Percentiles rank a stretch among this genome's conserved stretches.
These are phyloP conservation scores for Dictyophora rubrovolvata DNA, from an alignment of 768 basidiomycete genomes.

Conservation along the genomic window DNA sequence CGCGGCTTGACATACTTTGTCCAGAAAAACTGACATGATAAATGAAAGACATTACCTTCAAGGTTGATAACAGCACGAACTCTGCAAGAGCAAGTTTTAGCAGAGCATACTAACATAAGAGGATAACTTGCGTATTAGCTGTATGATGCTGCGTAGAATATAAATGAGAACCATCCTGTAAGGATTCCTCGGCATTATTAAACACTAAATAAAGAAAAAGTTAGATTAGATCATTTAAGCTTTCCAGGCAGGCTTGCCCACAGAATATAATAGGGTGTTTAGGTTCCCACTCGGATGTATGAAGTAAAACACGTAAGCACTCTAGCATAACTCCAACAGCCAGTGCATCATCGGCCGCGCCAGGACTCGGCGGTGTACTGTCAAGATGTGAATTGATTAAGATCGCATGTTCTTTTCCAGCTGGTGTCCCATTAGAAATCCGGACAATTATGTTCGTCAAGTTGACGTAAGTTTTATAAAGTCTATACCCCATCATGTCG, in stretches of 20 bases:
- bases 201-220: constrained; percentile 47
- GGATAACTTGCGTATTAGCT: constrained; percentile 47
- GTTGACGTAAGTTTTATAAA: constrained; percentile 81
- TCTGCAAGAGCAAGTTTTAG: constrained; percentile 25
- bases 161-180: constrained; percentile 91
- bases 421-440: constrained; percentile 64
- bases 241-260: constrained; percentile 28
- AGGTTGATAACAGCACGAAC: constrained; percentile 84
- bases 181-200: constrained; percentile 88
- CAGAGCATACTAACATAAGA: constrained; percentile 1
- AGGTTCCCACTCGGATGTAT: constrained; percentile 61
- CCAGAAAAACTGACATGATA: not conserved
- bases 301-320: constrained; percentile 64
- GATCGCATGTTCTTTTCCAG: constrained; percentile 70
- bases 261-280: constrained; percentile 73
- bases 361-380: constrained; percentile 77
- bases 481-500: constrained; percentile 73
- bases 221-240: not conserved
- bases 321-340: constrained; percentile 90
- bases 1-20: constrained; percentile 41
- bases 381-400: constrained; percentile 88
- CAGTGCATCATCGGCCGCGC: constrained; percentile 48
- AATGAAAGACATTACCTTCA: constrained; percentile 45
- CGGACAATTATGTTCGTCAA: constrained; percentile 87
- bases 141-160: constrained; percentile 84